Evolutionary conservation across 129 eudicot genomes (phyloP).

Genomic region (Mikania micrantha): DNA sequence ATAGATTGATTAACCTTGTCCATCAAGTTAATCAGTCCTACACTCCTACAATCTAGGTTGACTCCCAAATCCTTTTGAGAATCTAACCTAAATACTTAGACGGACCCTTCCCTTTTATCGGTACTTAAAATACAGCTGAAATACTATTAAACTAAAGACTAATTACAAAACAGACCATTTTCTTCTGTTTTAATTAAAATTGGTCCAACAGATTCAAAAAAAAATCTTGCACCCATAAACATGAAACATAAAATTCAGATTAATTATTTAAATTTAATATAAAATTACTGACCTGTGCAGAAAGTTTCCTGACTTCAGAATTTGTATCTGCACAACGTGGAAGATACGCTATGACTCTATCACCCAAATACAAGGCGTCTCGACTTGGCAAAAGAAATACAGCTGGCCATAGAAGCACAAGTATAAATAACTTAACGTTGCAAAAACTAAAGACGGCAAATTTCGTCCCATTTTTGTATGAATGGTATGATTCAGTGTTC

Average conservation of each 20-base stretch:
- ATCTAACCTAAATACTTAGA: too few species aligned
- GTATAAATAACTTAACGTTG: neutral
- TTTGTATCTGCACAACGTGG: constrained; percentile 95
- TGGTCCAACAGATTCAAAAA: neutral
- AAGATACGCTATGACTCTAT: constrained; percentile 74
- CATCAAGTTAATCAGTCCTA: too few species aligned
- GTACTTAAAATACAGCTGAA: too few species aligned
- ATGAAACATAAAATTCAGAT: neutral
- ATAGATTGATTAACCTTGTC: too few species aligned
- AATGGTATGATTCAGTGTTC: neutral
- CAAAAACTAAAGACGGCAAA: neutral
- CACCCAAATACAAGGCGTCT: constrained; percentile 83
- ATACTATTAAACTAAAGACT: too few species aligned
- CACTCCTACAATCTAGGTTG: too few species aligned
- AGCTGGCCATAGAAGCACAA: constrained; percentile 40
- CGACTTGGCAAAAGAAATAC: constrained; percentile 93
- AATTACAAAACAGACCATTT: too few species aligned
- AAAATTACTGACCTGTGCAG: constrained; percentile 64
- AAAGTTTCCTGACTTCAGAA: constrained; percentile 83
- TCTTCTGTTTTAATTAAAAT: too few species aligned
- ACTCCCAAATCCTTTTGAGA: too few species aligned
- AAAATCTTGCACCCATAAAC: neutral
- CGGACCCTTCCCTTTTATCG: too few species aligned
- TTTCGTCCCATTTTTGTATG: neutral
- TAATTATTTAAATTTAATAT: neutral